These are phyloP conservation scores for Rhodotorula graminis DNA, from an alignment of 768 basidiomycete genomes.

Conservation along the genomic window DNA sequence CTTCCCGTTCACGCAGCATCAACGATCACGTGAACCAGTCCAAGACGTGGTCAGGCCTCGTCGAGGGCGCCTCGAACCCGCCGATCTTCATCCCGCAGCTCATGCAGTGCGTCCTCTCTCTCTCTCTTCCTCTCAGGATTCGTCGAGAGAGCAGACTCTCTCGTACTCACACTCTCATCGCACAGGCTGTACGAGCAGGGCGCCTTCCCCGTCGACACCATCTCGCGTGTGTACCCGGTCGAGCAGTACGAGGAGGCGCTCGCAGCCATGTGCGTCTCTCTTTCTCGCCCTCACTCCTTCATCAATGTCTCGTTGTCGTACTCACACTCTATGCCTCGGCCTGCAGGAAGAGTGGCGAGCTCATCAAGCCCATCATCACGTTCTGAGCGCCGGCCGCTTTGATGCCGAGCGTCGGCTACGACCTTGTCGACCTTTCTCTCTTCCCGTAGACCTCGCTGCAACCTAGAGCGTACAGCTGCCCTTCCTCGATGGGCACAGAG, in stretches of 20 bases:
- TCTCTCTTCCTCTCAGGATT: constrained; percentile 9
- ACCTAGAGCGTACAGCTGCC: no score
- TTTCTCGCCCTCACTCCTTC: no score
- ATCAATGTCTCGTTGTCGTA: no score
- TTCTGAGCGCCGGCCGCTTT: no score
- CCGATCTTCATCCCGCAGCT: constrained; percentile 3
- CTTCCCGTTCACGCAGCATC: constrained; percentile 3
- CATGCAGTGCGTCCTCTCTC: constrained; percentile 34
- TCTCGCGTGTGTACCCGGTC: constrained; percentile 39
- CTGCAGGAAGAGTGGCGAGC: constrained; percentile 32
- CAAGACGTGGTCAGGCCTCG: constrained; percentile 21
- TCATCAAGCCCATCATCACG: constrained; percentile 42
- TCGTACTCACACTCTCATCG: rapidly evolving
- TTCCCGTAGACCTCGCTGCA: no score
- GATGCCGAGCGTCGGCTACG: no score
- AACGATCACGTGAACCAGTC: constrained; percentile 23
- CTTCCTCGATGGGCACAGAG: no score
- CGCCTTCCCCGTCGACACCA: constrained; percentile 43
- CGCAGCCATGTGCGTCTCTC: constrained; percentile 32
- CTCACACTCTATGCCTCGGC: background rate
- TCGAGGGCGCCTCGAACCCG: constrained; percentile 40
- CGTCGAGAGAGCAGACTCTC: background rate
- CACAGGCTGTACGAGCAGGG: constrained; percentile 37
- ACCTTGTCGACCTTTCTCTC: no score
- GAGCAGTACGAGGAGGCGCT: constrained; percentile 41